A percentile compares a stretch with the other conserved stretches of the same genome.
Evolutionary conservation across 768 basidiomycete genomes (phyloP).

Genomic region (Baorangia bicolor): DNA sequence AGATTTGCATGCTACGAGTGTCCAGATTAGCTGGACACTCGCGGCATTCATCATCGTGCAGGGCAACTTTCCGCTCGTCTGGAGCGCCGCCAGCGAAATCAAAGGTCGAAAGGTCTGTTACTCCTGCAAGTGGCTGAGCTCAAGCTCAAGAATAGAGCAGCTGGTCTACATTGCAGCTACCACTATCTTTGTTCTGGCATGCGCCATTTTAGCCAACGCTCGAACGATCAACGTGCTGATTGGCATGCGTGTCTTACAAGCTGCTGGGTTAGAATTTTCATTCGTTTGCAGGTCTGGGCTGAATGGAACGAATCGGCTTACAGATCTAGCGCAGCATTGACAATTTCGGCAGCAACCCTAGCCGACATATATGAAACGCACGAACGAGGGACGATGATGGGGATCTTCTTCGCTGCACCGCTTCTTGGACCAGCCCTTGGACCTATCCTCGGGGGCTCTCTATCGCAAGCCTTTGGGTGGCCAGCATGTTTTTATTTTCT

Average conservation of each 20-base stretch:
- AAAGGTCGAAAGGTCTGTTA: conserved; percentile 65
- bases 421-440: conserved; percentile 74
- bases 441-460: conserved; percentile 66
- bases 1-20: conserved; percentile 57
- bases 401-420: conserved; percentile 77
- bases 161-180: conserved; percentile 55
- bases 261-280: conserved; percentile 49
- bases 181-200: conserved; percentile 52
- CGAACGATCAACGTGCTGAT: conserved; percentile 55
- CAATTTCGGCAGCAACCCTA: conserved; percentile 74
- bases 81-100: conserved; percentile 72
- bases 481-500: conserved; percentile 84
- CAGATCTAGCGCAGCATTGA: conserved; percentile 64
- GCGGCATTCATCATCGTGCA: conserved; percentile 75
- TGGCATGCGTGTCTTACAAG: conserved; percentile 68
- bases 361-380: conserved; percentile 76
- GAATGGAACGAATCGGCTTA: conserved; percentile 1
- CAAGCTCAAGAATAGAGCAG: conserved; percentile 29
- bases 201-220: conserved; percentile 55
- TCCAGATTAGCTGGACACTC: conserved; percentile 65
- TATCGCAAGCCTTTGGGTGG: conserved; percentile 73
- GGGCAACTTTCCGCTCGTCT: conserved; percentile 63
- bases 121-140: not conserved
- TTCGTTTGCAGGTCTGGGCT: conserved; percentile 1
- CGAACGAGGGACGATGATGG: conserved; percentile 78